Conservation (phyloP, 73 alveolate genomes). For the Loxodes magnus region DNA sequence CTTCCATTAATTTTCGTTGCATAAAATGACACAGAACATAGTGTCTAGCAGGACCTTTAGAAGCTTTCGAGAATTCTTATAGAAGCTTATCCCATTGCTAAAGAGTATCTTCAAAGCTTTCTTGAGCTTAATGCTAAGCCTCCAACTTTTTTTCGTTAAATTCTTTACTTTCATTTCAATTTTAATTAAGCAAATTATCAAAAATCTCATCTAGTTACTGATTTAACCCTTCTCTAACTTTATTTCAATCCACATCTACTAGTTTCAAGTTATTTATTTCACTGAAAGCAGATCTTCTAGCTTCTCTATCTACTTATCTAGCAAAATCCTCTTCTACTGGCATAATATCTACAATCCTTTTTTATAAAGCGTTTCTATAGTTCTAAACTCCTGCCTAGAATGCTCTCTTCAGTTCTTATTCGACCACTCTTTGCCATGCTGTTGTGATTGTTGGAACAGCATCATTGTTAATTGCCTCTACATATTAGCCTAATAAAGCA, state of each 20-base stretch:
- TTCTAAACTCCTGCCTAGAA: slow-evolving; percentile 24
- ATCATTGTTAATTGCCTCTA: slow-evolving; percentile 65
- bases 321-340: slow-evolving; percentile 25
- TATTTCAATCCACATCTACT: slow-evolving; percentile 22
- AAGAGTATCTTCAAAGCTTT: slow-evolving; percentile 25
- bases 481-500: slow-evolving; percentile 54
- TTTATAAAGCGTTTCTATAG: slow-evolving; percentile 10
- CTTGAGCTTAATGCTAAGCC: slow-evolving; percentile 29
- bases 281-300: slow-evolving; percentile 12
- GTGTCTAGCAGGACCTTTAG: neutral
- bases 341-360: slow-evolving; percentile 11
- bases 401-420: slow-evolving; percentile 36
- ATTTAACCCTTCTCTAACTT: slow-evolving; percentile 29
- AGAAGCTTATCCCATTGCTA: slow-evolving; percentile 1
- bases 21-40: neutral
- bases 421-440: slow-evolving; percentile 89
- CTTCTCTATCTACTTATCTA: slow-evolving; percentile 23
- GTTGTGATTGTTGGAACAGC: slow-evolving; percentile 82
- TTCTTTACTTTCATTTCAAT: neutral
- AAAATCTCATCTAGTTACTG: slow-evolving; percentile 26
- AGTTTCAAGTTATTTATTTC: slow-evolving; percentile 34
- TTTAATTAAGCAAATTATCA: neutral
- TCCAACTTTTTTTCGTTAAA: slow-evolving; percentile 10
- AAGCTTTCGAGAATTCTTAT: neutral
- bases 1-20: neutral